Evolutionary conservation across 192 early-diverging fungal species (phyloP), one percentile per base, ranked within the genome.

Genomic region (Tieghemiomyces parasiticus): DNA sequence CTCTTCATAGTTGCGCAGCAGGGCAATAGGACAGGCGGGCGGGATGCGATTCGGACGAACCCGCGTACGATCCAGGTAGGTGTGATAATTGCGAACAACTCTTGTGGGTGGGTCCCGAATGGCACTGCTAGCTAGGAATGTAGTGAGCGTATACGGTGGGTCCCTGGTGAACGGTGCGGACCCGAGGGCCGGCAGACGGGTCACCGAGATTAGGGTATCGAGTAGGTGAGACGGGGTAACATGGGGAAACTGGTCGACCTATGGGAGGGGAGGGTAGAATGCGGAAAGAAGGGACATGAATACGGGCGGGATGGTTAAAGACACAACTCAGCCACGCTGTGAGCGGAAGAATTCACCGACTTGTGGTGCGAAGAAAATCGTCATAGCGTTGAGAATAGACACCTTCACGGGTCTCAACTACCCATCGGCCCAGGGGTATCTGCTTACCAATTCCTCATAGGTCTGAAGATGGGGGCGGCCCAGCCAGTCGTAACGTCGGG

Each of bases 401-500:
- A n/a, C n/a, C n/a, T n/a, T n/a, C n/a, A n/a, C n/a, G n/a, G n/a
- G n/a, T n/a, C n/a, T n/a, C n/a, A n/a, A n/a, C n/a, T n/a, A n/a
- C n/a, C n/a, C n/a, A n/a, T n/a, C n/a, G n/a, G n/a, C n/a, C n/a
- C n/a, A n/a, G n/a, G n/a, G n/a, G n/a, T n/a, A n/a, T n/a, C n/a
- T n/a, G 56, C 62, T 69, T 64, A 78, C 83, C 56, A 91, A 65
- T 51, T 84, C 80, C 3, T 74, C 76, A 49, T 74, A 73, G 1
- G 76, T 65, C 42, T 74, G 66, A 1, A 74, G 60, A 32, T 81
- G 77, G 38, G 59, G 62, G 29, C 73, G 45, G 38, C 90, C 88
- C 51, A 73, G 77, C 81, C 84, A 90, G 70, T 89, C 80, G 49
- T 76, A 65, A 13, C 86, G 84, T 46, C 52, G 63, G 0, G 89